A percentile compares a stretch with the other conserved stretches of the same genome.
These are phyloP conservation scores for Solanum stenotomum DNA, from an alignment of 257 asterid species.

Conservation along the genomic window DNA sequence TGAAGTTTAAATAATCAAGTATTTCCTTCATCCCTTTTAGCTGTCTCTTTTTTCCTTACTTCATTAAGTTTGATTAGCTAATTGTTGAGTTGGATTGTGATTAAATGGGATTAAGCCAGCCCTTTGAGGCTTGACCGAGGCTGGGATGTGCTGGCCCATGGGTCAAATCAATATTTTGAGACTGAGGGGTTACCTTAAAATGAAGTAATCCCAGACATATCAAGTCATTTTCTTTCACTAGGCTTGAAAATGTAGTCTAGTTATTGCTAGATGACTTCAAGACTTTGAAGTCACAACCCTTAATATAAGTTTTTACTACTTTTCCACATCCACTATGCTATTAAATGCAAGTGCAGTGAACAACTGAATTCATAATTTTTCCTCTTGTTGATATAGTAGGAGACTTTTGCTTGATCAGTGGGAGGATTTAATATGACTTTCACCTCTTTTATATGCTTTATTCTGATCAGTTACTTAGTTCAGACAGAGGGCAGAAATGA, in stretches of 20 bases:
- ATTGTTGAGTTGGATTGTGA: neutral
- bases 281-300: neutral
- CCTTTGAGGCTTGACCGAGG: neutral
- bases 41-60: no score
- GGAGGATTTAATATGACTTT: neutral
- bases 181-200: neutral
- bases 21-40: no score
- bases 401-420: neutral
- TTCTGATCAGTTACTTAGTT: neutral
- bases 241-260: neutral
- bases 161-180: neutral
- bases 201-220: neutral
- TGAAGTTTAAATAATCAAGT: no score
- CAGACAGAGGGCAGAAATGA: neutral
- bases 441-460: neutral
- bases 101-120: neutral
- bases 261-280: neutral
- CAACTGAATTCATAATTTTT: neutral
- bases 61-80: rapidly evolving
- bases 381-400: neutral
- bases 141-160: neutral
- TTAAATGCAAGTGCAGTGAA: neutral
- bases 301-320: neutral
- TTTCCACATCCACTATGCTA: neutral
- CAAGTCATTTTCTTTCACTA: neutral